Conservation (phyloP, 805 yeast genomes). For the Lipomyces orientalis region DNA sequence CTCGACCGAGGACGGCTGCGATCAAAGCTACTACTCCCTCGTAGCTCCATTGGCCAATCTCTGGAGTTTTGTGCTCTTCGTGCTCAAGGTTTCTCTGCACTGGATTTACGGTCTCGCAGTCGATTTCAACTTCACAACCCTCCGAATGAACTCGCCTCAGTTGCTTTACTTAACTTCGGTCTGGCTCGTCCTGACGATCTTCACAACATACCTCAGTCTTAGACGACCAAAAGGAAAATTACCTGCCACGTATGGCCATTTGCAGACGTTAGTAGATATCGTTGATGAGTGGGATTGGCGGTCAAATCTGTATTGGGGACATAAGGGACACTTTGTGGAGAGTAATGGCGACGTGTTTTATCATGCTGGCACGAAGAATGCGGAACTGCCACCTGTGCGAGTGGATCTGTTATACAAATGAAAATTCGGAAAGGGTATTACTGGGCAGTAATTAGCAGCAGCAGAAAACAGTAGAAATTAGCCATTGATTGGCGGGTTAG, state of each 20-base stretch:
- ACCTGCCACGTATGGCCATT: conserved; percentile 9
- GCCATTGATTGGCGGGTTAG: too few species aligned
- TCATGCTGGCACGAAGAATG: conserved; percentile 1
- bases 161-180: background rate
- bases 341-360: background rate
- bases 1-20: background rate
- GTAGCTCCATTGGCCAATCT: conserved; percentile 3
- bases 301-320: conserved; percentile 12
- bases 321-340: conserved; percentile 4
- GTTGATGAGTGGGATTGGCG: conserved; percentile 9
- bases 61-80: background rate
- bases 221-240: background rate
- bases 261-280: conserved; percentile 9
- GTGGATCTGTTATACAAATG: background rate
- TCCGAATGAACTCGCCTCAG: conserved; percentile 6
- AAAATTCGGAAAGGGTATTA: background rate
- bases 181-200: background rate
- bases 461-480: too few species aligned
- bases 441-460: background rate
- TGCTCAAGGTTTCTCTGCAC: conserved; percentile 10
- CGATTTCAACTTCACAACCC: background rate
- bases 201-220: background rate
- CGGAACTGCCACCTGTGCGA: background rate
- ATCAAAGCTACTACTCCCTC: background rate
- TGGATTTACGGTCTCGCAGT: conserved; percentile 16